Conservation (phyloP, 306 rosid genomes). For the Acacia crassicarpa region DNA sequence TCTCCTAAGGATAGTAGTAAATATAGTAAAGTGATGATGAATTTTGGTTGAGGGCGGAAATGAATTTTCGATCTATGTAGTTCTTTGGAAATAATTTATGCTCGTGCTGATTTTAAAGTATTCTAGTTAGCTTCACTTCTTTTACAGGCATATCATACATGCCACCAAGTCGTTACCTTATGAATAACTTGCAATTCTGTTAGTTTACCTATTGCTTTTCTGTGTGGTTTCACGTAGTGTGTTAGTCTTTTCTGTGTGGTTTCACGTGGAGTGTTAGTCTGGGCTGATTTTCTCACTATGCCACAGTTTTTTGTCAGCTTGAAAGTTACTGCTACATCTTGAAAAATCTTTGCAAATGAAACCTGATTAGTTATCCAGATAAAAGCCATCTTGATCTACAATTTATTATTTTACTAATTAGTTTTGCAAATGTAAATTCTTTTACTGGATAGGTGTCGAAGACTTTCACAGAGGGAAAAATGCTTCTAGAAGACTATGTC, state of each 20-base stretch:
- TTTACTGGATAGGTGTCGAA: conserved; percentile 63
- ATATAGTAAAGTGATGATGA: neutral
- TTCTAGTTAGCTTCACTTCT: neutral
- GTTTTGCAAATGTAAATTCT: conserved; percentile 9
- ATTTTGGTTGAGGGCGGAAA: neutral
- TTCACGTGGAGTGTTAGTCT: neutral
- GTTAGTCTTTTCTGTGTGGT: neutral
- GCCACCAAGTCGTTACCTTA: neutral
- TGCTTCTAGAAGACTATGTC: conserved; percentile 71
- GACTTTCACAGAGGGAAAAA: conserved; percentile 66
- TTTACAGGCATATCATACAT: neutral
- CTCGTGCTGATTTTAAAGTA: neutral
- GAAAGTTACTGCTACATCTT: neutral
- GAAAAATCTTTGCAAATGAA: conserved; percentile 18
- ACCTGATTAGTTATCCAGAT: conserved; percentile 23
- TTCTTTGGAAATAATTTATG: conserved; percentile 1
- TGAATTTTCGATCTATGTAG: conserved; percentile 8
- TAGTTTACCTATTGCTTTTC: neutral
- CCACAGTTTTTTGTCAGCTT: conserved; percentile 23
- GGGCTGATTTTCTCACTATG: conserved; percentile 7
- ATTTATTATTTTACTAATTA: conserved; percentile 19
- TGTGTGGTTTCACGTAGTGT: neutral
- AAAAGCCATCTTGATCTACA: conserved; percentile 13
- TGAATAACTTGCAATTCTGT: neutral
- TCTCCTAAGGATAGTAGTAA: neutral